These are phyloP conservation scores for Chalciporus sphaerocephalus DNA, from an alignment of 768 basidiomycete species.

Conservation along the genomic window DNA sequence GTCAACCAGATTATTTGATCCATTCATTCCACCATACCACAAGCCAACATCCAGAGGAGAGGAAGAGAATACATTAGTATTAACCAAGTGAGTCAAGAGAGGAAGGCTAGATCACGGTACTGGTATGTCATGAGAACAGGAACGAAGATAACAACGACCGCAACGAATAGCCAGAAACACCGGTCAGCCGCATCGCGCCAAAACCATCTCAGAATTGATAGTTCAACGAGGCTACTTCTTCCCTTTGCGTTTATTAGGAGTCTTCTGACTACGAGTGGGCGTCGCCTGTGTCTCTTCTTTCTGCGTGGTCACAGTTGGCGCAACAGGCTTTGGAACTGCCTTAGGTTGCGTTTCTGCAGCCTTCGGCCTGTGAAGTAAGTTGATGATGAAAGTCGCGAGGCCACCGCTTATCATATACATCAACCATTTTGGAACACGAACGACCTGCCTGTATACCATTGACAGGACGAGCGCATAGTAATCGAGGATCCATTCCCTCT, in stretches of 20 bases:
- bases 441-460: constrained; percentile 47
- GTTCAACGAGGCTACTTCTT: constrained; percentile 15
- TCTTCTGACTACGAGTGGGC: constrained; percentile 16
- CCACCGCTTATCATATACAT: constrained; percentile 63
- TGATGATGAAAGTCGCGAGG: constrained; percentile 62
- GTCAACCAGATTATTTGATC: no score
- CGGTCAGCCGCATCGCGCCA: neutral
- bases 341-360: constrained; percentile 5
- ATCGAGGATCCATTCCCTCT: constrained; percentile 65
- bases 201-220: neutral
- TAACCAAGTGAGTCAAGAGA: no score
- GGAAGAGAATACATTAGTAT: no score
- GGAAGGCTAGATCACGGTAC: no score
- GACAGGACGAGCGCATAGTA: constrained; percentile 48
- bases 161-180: neutral
- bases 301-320: neutral
- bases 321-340: neutral
- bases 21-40: no score
- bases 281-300: constrained; percentile 16
- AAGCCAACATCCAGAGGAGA: no score
- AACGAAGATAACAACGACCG: neutral
- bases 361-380: constrained; percentile 50
- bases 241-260: constrained; percentile 27
- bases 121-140: no score
- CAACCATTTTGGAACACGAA: constrained; percentile 66